These are phyloP conservation scores for Erysiphe pulchra DNA, from an alignment of 2,329 filamentous ascomycete species.

Conservation along the genomic window DNA sequence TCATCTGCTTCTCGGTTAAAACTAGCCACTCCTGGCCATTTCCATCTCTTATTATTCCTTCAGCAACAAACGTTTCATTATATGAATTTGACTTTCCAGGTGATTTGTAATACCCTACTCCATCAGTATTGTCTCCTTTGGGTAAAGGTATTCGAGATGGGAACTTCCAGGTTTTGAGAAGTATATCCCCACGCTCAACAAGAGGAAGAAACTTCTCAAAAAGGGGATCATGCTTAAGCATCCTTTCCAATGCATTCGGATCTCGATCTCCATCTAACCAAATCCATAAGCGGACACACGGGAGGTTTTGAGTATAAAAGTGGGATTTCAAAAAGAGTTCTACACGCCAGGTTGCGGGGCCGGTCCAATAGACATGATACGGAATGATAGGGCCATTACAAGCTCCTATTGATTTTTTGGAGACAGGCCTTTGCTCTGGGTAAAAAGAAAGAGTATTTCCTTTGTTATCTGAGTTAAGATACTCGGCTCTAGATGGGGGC, in stretches of 20 bases:
- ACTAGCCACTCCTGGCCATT: conserved; percentile 25
- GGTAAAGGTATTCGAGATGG: conserved; percentile 25
- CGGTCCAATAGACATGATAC: conserved; percentile 30
- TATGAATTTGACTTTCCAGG: conserved; percentile 17
- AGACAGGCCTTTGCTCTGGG: conserved; percentile 14
- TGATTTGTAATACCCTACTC: conserved; percentile 22
- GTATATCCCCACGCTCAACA: conserved; percentile 25
- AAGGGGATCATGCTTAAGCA: conserved; percentile 23
- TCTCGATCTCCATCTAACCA: conserved; percentile 28
- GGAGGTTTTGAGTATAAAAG: conserved; percentile 28
- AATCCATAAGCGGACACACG: conserved; percentile 25
- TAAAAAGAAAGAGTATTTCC: conserved; percentile 12
- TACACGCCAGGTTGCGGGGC: conserved; percentile 28
- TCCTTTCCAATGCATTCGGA: conserved; percentile 22
- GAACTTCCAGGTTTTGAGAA: conserved; percentile 26
- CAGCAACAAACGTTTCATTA: conserved; percentile 18
- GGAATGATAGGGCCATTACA: conserved; percentile 29
- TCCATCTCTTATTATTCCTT: conserved; percentile 23
- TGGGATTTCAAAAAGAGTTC: conserved; percentile 30
- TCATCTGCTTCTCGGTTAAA: conserved; percentile 27
- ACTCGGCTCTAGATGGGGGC: conserved; percentile 11
- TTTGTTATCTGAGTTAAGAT: conserved; percentile 13
- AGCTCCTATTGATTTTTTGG: conserved; percentile 19
- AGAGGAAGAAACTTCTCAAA: conserved; percentile 27
- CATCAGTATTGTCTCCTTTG: conserved; percentile 21